A percentile compares a stretch with the other conserved stretches of the same genome.
These are phyloP conservation scores for Tuber indicum DNA, from an alignment of 495 filamentous ascomycete species.

Conservation along the genomic window DNA sequence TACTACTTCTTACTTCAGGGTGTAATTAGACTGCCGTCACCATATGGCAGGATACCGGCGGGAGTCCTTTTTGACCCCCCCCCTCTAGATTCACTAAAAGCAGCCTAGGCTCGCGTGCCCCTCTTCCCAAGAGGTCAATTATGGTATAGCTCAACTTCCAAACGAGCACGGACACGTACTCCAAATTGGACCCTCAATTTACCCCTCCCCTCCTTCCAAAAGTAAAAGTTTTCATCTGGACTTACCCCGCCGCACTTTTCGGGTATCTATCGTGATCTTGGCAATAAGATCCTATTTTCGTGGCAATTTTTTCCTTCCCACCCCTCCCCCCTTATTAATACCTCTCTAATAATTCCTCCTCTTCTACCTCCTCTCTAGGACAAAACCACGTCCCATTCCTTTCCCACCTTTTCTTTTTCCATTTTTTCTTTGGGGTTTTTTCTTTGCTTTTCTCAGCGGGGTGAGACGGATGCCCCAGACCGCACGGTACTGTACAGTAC, in stretches of 20 bases:
- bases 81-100: not conserved
- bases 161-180: not conserved
- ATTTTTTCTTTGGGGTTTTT: not conserved
- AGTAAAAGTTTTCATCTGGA: not conserved
- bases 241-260: not conserved
- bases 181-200: not conserved
- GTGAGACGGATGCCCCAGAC: not conserved
- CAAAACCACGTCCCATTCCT: not conserved
- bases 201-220: not conserved
- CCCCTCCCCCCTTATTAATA: not conserved
- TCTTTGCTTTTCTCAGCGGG: not conserved
- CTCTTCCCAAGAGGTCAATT: conserved; percentile 3
- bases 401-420: not conserved
- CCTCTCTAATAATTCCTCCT: not conserved
- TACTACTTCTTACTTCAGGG: not conserved
- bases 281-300: not conserved
- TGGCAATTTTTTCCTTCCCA: not conserved
- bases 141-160: not conserved
- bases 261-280: conserved; percentile 5
- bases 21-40: not conserved
- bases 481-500: not conserved
- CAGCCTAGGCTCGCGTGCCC: not conserved
- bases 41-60: not conserved
- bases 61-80: not conserved
- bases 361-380: not conserved